Percentiles rank a stretch among this genome's conserved stretches.
These are phyloP conservation scores for Taphrina confusa DNA, from an alignment of 1,139 yeast species.

Conservation along the genomic window DNA sequence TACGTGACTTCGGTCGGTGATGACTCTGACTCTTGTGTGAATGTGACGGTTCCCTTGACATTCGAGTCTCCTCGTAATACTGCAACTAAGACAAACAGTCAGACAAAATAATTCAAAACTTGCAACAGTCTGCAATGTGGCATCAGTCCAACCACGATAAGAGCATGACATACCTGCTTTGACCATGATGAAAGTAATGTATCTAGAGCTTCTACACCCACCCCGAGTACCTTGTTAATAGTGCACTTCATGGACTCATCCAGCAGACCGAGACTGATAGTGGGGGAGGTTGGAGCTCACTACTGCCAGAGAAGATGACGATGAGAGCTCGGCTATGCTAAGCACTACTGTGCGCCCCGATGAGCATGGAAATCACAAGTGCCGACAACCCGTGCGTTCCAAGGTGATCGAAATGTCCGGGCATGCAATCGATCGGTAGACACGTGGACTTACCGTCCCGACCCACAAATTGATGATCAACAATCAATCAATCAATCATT, in stretches of 20 bases:
- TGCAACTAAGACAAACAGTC: conserved; percentile 61
- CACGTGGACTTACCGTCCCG: too few species aligned
- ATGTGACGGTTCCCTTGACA: conserved; percentile 80
- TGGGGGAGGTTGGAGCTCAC: conserved; percentile 8
- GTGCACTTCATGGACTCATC: neutral
- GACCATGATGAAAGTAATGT: neutral
- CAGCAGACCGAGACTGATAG: neutral
- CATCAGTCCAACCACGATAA: neutral
- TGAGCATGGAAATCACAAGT: neutral
- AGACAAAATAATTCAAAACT: neutral
- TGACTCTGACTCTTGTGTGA: conserved; percentile 75
- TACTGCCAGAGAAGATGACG: neutral
- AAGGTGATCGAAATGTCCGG: too few species aligned
- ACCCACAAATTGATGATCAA: too few species aligned
- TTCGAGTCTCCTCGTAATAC: conserved; percentile 92
- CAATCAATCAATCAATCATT: too few species aligned
- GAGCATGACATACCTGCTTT: conserved; percentile 23
- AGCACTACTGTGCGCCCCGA: neutral
- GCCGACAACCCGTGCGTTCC: too few species aligned
- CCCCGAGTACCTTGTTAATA: conserved; percentile 1
- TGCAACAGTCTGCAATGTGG: neutral
- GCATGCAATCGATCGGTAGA: too few species aligned
- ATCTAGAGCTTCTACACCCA: neutral
- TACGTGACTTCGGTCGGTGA: conserved; percentile 83
- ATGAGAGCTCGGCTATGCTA: neutral